Evolutionary conservation across 2,329 filamentous ascomycete species (phyloP).

Genomic region (Septoria petroselini): DNA sequence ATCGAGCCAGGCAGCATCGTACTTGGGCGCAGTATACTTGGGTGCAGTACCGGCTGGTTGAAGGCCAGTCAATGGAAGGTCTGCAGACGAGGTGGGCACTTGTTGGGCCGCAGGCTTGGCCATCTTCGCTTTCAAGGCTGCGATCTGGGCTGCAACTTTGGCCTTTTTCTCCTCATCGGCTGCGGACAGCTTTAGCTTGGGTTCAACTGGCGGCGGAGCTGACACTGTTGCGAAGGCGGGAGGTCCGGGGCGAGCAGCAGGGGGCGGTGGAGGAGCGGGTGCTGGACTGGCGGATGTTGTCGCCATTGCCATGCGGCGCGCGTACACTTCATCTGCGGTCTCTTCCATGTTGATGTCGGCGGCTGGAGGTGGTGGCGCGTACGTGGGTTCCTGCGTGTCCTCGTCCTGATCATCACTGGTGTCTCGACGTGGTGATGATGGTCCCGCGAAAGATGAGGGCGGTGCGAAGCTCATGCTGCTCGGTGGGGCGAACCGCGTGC

Average conservation of each 20-base stretch:
- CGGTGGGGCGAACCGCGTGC: slow-evolving; percentile 37
- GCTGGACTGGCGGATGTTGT: neutral
- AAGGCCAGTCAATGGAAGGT: too few relatives aligned
- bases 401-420: neutral
- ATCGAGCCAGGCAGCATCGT: slow-evolving; percentile 7
- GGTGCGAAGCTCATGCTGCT: slow-evolving; percentile 42
- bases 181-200: slow-evolving; percentile 8
- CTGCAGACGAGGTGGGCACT: slow-evolving; percentile 11
- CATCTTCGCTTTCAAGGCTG: slow-evolving; percentile 29
- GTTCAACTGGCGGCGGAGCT: slow-evolving; percentile 28
- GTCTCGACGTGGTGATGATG: slow-evolving; percentile 15
- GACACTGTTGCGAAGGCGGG: slow-evolving; percentile 6
- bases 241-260: neutral
- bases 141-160: slow-evolving; percentile 28
- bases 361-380: slow-evolving; percentile 44
- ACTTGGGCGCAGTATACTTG: neutral
- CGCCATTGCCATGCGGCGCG: slow-evolving; percentile 58
- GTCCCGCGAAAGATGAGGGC: slow-evolving; percentile 21
- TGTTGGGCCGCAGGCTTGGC: neutral
- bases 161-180: slow-evolving; percentile 23
- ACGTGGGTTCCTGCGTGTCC: slow-evolving; percentile 27
- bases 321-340: slow-evolving; percentile 68
- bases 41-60: too few relatives aligned
- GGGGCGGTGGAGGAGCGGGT: slow-evolving; percentile 21
- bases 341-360: slow-evolving; percentile 52